Evolutionary conservation across 805 yeast species (phyloP).

Genomic region (Jamesozyma lodderae): DNA sequence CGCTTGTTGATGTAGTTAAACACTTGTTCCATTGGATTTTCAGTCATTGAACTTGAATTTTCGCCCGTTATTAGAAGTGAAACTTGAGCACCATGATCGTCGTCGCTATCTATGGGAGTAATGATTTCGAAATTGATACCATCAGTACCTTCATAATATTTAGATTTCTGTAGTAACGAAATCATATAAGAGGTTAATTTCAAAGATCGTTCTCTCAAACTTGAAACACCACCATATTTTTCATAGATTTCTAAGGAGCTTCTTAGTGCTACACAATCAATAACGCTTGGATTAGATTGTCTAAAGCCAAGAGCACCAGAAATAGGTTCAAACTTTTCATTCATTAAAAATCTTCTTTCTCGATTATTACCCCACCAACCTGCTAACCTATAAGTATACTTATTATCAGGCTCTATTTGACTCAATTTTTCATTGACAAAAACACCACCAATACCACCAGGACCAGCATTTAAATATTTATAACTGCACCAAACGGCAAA

Average conservation of each 20-base stretch:
- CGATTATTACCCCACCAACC: conserved; percentile 97
- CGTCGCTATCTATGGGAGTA: conserved; percentile 51
- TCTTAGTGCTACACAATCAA: conserved; percentile 68
- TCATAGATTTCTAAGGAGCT: conserved; percentile 55
- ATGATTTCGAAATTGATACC: conserved; percentile 45
- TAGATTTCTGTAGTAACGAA: conserved; percentile 36
- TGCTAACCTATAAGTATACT: conserved; percentile 59
- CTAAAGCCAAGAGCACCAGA: conserved; percentile 81
- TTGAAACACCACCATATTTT: conserved; percentile 54
- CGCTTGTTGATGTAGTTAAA: conserved; percentile 37
- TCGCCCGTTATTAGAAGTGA: conserved; percentile 72
- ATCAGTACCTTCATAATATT: conserved; percentile 31
- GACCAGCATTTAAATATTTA: conserved; percentile 85
- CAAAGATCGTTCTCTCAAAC: conserved; percentile 47
- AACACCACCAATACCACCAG: conserved; percentile 87
- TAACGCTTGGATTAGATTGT: conserved; percentile 83
- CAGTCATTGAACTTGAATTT: conserved; percentile 11
- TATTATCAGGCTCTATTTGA: conserved; percentile 16
- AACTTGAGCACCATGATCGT: conserved; percentile 71
- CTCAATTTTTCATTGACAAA: conserved; percentile 54
- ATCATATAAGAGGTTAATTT: conserved; percentile 51
- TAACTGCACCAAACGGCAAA: conserved; percentile 94
- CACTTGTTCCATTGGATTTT: conserved; percentile 27
- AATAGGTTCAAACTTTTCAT: conserved; percentile 68
- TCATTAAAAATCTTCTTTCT: conserved; percentile 65